Evolutionary conservation across 1,284 basidiomycete genomes (phyloP).

Genomic region (Leccinum pachyderme): DNA sequence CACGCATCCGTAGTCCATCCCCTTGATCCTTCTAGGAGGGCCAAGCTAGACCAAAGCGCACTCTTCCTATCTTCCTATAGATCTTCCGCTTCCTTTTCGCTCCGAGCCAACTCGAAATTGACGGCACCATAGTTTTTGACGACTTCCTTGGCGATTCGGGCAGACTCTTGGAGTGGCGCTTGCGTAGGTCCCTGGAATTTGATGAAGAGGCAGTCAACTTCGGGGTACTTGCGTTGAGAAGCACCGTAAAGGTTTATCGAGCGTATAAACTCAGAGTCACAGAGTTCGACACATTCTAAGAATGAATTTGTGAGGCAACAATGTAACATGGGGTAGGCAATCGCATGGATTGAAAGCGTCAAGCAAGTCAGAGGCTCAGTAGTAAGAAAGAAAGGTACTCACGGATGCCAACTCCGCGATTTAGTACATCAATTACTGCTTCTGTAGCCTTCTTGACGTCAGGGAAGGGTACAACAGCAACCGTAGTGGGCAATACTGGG

Average conservation of each 20-base stretch:
- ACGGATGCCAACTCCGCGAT: constrained; percentile 70
- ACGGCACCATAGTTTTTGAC: constrained; percentile 64
- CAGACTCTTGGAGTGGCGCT: constrained; percentile 61
- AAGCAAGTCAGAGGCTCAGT: no score
- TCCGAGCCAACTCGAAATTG: constrained; percentile 68
- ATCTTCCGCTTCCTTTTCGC: constrained; percentile 66
- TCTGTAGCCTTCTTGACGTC: constrained; percentile 64
- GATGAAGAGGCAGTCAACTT: constrained; percentile 79
- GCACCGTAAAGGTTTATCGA: constrained; percentile 67
- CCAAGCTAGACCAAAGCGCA: constrained; percentile 70
- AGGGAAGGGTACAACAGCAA: constrained; percentile 69
- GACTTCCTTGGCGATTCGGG: constrained; percentile 56
- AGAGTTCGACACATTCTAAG: constrained; percentile 74
- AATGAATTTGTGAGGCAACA: neutral
- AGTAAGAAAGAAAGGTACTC: constrained; percentile 24
- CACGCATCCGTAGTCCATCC: constrained; percentile 20
- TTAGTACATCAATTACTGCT: constrained; percentile 75
- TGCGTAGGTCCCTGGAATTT: constrained; percentile 79
- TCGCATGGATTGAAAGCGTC: no score
- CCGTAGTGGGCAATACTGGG: constrained; percentile 73
- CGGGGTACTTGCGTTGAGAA: constrained; percentile 59
- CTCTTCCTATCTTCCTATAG: constrained; percentile 89
- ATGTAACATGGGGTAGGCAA: neutral
- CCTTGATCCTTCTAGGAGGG: constrained; percentile 58
- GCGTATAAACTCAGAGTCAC: constrained; percentile 69